Conservation (phyloP, 2,329 filamentous ascomycete species). For the Ophiostoma perfectum region DNA sequence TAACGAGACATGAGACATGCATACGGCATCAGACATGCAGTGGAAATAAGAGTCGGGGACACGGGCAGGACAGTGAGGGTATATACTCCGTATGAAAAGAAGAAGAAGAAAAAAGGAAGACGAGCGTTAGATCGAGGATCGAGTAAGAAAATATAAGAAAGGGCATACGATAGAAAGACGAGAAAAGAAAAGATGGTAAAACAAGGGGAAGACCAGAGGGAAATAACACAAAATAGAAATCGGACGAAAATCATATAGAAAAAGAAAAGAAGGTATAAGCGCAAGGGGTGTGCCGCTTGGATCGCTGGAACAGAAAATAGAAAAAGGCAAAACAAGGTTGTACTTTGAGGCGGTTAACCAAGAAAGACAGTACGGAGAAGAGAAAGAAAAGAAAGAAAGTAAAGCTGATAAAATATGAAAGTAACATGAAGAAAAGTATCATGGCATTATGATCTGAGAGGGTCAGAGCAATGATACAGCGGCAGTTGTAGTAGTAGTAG, state of each 20-base stretch:
- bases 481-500: too few relatives aligned
- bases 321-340: neutral
- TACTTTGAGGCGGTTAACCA: too few relatives aligned
- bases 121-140: too few relatives aligned
- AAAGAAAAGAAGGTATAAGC: neutral
- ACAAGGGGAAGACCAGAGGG: neutral
- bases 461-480: too few relatives aligned
- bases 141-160: too few relatives aligned
- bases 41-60: neutral
- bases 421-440: too few relatives aligned
- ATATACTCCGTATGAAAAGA: neutral
- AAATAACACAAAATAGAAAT: too few relatives aligned
- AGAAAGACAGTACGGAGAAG: too few relatives aligned
- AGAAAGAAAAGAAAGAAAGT: too few relatives aligned
- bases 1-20: neutral
- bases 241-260: neutral
- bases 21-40: neutral
- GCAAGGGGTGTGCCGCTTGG: constrained; percentile 7
- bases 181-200: neutral
- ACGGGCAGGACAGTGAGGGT: neutral
- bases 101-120: neutral
- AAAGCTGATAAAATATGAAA: too few relatives aligned
- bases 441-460: too few relatives aligned
- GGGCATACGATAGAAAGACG: too few relatives aligned
- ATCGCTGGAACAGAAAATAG: neutral